Percentiles rank a stretch among this genome's conserved stretches.
These are phyloP conservation scores for Pichia heedii DNA, from an alignment of 805 yeast species.

Conservation along the genomic window DNA sequence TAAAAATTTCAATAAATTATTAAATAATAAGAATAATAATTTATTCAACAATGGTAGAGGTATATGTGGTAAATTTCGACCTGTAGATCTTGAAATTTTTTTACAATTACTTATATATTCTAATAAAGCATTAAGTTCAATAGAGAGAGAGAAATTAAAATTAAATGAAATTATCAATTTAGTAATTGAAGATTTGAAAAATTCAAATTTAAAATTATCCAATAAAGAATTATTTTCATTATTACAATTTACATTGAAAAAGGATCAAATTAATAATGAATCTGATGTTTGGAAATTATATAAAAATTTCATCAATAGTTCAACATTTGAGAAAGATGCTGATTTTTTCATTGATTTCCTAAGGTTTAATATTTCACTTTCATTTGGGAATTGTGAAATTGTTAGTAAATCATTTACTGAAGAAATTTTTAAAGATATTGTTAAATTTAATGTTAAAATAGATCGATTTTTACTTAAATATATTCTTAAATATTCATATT, in stretches of 20 bases:
- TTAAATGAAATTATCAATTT: background rate
- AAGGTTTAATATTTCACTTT: constrained; percentile 5
- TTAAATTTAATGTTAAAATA: background rate
- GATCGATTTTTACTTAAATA: constrained; percentile 8
- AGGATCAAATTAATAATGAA: background rate
- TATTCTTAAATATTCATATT: constrained; percentile 5
- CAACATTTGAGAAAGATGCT: constrained; percentile 1
- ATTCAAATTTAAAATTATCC: constrained; percentile 2
- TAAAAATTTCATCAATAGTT: constrained; percentile 3
- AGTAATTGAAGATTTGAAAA: constrained; percentile 5
- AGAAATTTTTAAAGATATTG: constrained; percentile 4
- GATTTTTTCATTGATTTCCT: constrained; percentile 7
- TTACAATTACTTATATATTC: constrained; percentile 6
- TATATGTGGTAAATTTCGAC: constrained; percentile 5
- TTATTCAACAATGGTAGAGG: background rate
- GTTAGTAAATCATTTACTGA: background rate
- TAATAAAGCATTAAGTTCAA: background rate
- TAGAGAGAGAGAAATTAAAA: background rate
- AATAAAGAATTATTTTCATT: constrained; percentile 10
- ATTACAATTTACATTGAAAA: constrained; percentile 5
- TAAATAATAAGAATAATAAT: background rate
- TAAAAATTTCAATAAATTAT: background rate
- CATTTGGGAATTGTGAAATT: background rate
- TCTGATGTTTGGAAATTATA: constrained; percentile 1
- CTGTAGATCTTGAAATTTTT: constrained; percentile 9